Evolutionary conservation across 1,284 basidiomycete genomes (phyloP).

Genomic region (Microbotryomycetes sp.): DNA sequence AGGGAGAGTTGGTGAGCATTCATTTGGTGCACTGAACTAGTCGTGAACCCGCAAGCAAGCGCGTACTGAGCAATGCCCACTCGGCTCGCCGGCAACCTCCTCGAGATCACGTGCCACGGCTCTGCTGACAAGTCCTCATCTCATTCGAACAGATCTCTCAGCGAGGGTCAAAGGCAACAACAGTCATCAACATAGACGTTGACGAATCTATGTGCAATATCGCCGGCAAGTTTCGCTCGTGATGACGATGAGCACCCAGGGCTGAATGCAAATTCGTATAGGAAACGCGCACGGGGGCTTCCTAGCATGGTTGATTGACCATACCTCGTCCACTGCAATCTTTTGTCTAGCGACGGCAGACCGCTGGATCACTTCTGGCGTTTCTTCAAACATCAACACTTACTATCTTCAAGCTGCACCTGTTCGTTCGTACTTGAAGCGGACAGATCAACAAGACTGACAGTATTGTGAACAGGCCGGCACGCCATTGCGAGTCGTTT

Average conservation of each 20-base stretch:
- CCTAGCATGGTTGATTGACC: slow-evolving; percentile 27
- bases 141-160: background rate
- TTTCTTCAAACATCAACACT: slow-evolving; percentile 17
- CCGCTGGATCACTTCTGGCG: slow-evolving; percentile 20
- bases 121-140: background rate
- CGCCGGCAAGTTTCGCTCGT: background rate
- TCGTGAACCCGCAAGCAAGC: no score
- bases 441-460: background rate
- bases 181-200: background rate
- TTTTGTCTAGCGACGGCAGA: slow-evolving; percentile 11
- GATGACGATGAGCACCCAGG: background rate
- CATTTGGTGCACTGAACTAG: no score
- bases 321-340: slow-evolving; percentile 14
- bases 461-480: slow-evolving; percentile 5
- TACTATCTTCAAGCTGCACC: slow-evolving; percentile 22
- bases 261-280: background rate
- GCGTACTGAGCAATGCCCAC: no score
- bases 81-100: background rate
- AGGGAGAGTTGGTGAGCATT: background rate
- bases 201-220: background rate
- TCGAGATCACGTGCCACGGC: background rate
- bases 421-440: slow-evolving; percentile 5
- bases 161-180: background rate
- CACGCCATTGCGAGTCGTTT: slow-evolving; percentile 8
- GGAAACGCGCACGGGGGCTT: slow-evolving; percentile 27